phyloP scores from a whole-genome alignment of 2,329 filamentous ascomycete genomes.

The Alternaria burnsii region DNA sequence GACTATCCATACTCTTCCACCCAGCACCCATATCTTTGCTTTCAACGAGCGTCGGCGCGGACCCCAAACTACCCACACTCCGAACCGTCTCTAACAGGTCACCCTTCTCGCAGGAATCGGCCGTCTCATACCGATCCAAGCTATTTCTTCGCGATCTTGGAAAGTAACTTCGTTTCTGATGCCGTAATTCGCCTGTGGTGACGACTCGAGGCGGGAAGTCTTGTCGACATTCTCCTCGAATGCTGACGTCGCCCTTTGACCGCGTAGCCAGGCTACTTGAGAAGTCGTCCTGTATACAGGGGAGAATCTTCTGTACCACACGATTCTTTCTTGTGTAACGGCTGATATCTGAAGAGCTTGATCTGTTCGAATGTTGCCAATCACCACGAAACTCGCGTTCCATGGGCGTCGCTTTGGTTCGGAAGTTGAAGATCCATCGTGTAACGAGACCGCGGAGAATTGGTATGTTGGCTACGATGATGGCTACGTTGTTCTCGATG shows the following conservation, averaged over 20 bases:
- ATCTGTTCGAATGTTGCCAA: conserved; percentile 40
- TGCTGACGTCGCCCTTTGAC: conserved; percentile 21
- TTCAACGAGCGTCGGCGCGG: conserved; percentile 45
- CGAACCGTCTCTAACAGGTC: conserved; percentile 43
- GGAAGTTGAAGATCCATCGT: conserved; percentile 52
- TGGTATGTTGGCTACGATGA: conserved; percentile 53
- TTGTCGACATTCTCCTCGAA: conserved; percentile 22
- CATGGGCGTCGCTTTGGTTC: conserved; percentile 43
- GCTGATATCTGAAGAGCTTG: conserved; percentile 38
- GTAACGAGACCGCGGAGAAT: conserved; percentile 53
- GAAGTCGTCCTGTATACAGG: conserved; percentile 49
- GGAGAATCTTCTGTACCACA: conserved; percentile 44
- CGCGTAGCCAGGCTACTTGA: conserved; percentile 44
- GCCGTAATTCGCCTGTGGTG: conserved; percentile 30
- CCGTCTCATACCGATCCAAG: conserved; percentile 38
- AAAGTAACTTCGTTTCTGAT: conserved; percentile 36
- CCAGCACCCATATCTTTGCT: conserved; percentile 28
- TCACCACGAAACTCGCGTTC: conserved; percentile 42
- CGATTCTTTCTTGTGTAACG: conserved; percentile 27
- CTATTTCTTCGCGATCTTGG: conserved; percentile 40
- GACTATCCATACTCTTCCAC: conserved; percentile 38
- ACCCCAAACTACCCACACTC: conserved; percentile 44
- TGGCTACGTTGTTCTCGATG: conserved; percentile 54
- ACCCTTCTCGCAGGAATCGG: conserved; percentile 45
- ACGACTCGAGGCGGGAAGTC: conserved; percentile 33